A percentile compares a stretch with the other conserved stretches of the same genome.
phyloP scores from a whole-genome alignment of 306 rosid species.

The Mimosa pudica region DNA sequence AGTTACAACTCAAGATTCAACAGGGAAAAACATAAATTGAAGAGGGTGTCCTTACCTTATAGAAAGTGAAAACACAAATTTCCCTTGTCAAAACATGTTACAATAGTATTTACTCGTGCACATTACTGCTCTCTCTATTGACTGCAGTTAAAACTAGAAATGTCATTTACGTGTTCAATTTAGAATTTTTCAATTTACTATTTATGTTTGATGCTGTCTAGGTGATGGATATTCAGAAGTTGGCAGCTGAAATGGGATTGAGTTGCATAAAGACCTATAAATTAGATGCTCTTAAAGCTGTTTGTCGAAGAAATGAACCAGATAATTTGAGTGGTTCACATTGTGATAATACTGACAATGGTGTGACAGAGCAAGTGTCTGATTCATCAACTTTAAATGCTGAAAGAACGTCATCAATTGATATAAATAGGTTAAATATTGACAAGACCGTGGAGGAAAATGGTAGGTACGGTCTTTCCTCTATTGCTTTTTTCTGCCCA shows the following conservation, averaged over 20 bases:
- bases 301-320: conserved; percentile 49
- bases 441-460: conserved; percentile 43
- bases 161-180: neutral
- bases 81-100: conserved; percentile 4
- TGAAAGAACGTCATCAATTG: conserved; percentile 45
- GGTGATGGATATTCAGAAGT: conserved; percentile 83
- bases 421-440: conserved; percentile 44
- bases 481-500: conserved; percentile 12
- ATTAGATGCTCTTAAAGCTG: conserved; percentile 90
- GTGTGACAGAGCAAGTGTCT: conserved; percentile 41
- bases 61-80: neutral
- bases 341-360: conserved; percentile 41
- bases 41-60: neutral
- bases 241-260: conserved; percentile 94
- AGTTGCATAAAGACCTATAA: conserved; percentile 71
- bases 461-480: conserved; percentile 54
- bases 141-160: neutral
- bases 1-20: neutral
- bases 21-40: neutral
- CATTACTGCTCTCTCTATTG: neutral
- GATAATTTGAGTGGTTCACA: conserved; percentile 39
- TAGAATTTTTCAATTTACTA: conserved; percentile 3
- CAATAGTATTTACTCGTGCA: neutral
- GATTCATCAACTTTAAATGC: conserved; percentile 43
- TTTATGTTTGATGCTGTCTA: conserved; percentile 37